Evolutionary conservation across 768 basidiomycete genomes (phyloP), one percentile per base, ranked within the genome.

Genomic region (Tricholoma saponaceum): DNA sequence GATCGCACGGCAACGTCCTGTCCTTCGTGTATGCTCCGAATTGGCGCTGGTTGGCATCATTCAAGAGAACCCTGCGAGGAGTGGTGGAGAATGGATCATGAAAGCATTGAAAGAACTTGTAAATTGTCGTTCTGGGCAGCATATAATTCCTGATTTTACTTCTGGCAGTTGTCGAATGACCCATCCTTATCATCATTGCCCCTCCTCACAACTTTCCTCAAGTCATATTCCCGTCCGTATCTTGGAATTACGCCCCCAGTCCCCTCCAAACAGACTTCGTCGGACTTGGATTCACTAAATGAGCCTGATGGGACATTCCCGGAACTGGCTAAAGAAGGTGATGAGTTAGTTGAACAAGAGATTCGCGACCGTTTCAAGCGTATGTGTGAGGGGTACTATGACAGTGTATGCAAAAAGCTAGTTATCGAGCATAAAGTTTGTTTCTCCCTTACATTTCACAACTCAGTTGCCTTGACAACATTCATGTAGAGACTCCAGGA

Each of bases 351-450:
- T 5, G 89, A 95, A 61, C 83, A 83, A 61, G 94, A 95, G 46
- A 84, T 89, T 43, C 86, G 92, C 18, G 91, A 92, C 62, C 84
- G 92, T 39, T 93, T 98, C 74, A 90, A 87, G 72, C 86, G 89
- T 60, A 89, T 96, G 86, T 94, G 95, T 64, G 90, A 94, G 71
- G 87, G 86, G 0, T 98, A 98, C 70, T 97, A 95, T 65, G 93
- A 95, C 10, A 89, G 75, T 55, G 92, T 98, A 1, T 83, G 88
- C 65, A 97, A 94, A 77, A 95, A 96, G 67, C 80, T 98, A 12
- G 81, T 92, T 43, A 87, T 92, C 61, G 94, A 97, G 63, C 95
- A 97, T 67, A 89, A 90, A 67, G 94, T 94, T 63, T 60, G 79
- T 71, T 0, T 56, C 0, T 55, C 60, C 22, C 10, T 39, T 14